phyloP scores from a whole-genome alignment of 352 stramenopile genomes.

The Phytophthora vignae region DNA sequence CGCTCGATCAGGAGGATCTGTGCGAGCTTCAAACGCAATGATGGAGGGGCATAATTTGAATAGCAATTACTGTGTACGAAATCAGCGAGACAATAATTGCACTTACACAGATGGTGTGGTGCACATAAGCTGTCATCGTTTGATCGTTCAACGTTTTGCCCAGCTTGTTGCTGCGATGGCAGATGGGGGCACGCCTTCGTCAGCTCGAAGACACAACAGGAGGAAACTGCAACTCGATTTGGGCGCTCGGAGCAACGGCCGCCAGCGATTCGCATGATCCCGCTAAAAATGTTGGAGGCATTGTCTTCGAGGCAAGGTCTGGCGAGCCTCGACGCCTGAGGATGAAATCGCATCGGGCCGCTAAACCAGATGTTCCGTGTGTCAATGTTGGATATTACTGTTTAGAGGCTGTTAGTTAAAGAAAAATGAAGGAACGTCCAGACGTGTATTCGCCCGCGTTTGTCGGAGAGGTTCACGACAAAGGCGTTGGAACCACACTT shows the following conservation, averaged over 20 bases:
- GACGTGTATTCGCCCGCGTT: too few relatives aligned
- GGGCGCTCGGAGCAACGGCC: neutral
- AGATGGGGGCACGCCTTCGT: constrained; percentile 20
- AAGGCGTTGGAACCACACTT: too few relatives aligned
- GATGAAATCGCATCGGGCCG: neutral
- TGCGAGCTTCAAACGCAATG: neutral
- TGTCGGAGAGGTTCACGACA: too few relatives aligned
- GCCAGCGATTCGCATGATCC: neutral
- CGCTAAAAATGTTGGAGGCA: constrained; percentile 21
- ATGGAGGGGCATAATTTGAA: neutral
- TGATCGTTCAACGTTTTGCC: constrained; percentile 2
- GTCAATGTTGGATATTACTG: neutral
- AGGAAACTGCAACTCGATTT: constrained; percentile 28
- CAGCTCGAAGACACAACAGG: constrained; percentile 15
- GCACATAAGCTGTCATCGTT: neutral
- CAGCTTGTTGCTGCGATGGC: constrained; percentile 19
- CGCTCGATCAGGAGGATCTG: neutral
- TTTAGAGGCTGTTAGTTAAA: neutral
- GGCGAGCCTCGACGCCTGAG: neutral
- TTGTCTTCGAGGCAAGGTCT: neutral
- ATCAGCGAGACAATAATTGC: neutral
- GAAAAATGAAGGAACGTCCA: neutral
- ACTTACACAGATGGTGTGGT: neutral
- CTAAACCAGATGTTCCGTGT: neutral
- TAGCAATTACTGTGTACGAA: neutral